Evolutionary conservation across 352 stramenopile species (phyloP).

Genomic region (Pythium biforme): DNA sequence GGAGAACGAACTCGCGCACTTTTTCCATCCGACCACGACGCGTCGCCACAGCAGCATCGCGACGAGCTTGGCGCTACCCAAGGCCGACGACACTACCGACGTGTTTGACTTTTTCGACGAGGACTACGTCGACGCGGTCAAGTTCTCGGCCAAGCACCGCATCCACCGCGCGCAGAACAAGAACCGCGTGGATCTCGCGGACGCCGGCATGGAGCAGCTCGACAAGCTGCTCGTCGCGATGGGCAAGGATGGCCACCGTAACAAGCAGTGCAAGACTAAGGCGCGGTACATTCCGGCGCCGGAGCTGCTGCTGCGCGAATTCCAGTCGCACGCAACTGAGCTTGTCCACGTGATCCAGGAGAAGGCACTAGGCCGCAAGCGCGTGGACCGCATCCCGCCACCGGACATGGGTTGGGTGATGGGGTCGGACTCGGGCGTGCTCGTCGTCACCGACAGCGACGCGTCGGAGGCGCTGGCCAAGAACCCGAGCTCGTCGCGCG

Average conservation of each 20-base stretch:
- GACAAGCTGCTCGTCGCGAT: constrained; percentile 69
- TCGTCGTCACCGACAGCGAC: constrained; percentile 49
- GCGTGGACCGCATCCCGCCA: constrained; percentile 62
- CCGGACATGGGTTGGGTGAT: constrained; percentile 65
- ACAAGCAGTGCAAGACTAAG: constrained; percentile 62
- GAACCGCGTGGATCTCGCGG: constrained; percentile 69
- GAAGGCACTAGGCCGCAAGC: constrained; percentile 64
- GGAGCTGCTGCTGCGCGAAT: constrained; percentile 68
- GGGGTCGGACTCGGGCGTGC: constrained; percentile 40
- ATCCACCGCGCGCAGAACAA: constrained; percentile 50
- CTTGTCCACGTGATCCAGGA: constrained; percentile 71
- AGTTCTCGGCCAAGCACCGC: constrained; percentile 57
- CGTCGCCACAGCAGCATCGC: constrained; percentile 27
- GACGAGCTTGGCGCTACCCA: background rate
- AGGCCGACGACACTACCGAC: constrained; percentile 12
- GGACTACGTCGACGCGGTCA: constrained; percentile 58
- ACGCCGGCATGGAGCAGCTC: constrained; percentile 69
- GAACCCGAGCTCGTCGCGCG: background rate
- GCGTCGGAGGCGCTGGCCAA: background rate
- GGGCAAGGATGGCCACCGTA: constrained; percentile 63
- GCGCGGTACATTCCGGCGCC: constrained; percentile 72
- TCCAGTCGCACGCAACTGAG: constrained; percentile 58
- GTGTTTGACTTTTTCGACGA: constrained; percentile 72
- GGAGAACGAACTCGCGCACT: constrained; percentile 41
- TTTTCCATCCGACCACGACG: constrained; percentile 49